Percentiles rank a stretch among this genome's conserved stretches.
These are phyloP conservation scores for Fusarium oxysporum DNA, from an alignment of 2,329 filamentous ascomycete genomes.

Conservation along the genomic window DNA sequence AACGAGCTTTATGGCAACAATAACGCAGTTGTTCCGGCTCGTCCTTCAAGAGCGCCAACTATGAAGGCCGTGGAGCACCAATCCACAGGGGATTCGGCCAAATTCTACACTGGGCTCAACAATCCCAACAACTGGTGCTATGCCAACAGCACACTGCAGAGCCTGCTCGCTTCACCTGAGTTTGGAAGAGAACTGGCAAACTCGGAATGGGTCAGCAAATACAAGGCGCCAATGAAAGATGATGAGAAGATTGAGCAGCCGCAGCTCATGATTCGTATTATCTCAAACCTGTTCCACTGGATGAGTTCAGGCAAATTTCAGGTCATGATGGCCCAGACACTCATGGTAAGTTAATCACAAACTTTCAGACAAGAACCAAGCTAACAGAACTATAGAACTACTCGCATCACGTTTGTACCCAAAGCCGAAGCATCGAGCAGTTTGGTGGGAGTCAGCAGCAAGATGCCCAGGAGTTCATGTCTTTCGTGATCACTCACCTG, in stretches of 20 bases:
- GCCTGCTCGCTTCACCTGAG: slow-evolving; percentile 77
- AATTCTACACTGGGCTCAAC: slow-evolving; percentile 70
- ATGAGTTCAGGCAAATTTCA: slow-evolving; percentile 63
- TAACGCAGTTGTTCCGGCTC: slow-evolving; percentile 54
- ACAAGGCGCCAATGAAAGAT: slow-evolving; percentile 75
- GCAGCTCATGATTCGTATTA: slow-evolving; percentile 69
- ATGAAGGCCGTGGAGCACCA: slow-evolving; percentile 53
- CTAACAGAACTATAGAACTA: slow-evolving; percentile 63
- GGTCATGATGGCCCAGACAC: slow-evolving; percentile 64
- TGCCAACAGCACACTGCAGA: slow-evolving; percentile 91
- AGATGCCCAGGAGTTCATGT: slow-evolving; percentile 90
- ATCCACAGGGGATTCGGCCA: slow-evolving; percentile 57
- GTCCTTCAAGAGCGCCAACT: slow-evolving; percentile 51
- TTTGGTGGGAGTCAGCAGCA: slow-evolving; percentile 85
- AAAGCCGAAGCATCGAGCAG: slow-evolving; percentile 48
- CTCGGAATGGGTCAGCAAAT: slow-evolving; percentile 68
- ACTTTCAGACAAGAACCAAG: slow-evolving; percentile 25
- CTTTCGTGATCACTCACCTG: slow-evolving; percentile 82
- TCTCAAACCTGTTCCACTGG: slow-evolving; percentile 70
- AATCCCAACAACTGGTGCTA: slow-evolving; percentile 91
- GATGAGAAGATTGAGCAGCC: slow-evolving; percentile 65
- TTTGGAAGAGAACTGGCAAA: slow-evolving; percentile 74
- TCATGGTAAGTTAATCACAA: slow-evolving; percentile 63
- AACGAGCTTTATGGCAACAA: slow-evolving; percentile 53
- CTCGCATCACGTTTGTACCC: slow-evolving; percentile 53